phyloP scores from a whole-genome alignment of 495 filamentous ascomycete genomes.

The Penicillium arizonense region DNA sequence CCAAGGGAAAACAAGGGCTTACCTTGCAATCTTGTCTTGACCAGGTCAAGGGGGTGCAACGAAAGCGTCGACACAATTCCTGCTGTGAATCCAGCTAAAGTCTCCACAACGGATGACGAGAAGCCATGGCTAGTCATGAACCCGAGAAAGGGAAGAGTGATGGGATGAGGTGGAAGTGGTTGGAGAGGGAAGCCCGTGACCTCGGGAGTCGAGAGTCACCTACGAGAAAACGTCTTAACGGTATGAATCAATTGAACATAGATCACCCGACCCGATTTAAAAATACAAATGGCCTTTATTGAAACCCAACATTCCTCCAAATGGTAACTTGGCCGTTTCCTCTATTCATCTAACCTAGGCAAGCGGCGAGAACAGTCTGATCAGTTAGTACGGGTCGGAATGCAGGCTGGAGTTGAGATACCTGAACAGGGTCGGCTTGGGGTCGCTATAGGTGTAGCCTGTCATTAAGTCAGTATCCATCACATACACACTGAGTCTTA shows the following conservation, averaged over 20 bases:
- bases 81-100: conserved; percentile 84
- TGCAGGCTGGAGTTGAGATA: conserved; percentile 30
- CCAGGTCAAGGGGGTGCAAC: conserved; percentile 76
- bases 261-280: conserved; percentile 5
- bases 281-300: conserved; percentile 11
- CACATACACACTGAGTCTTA: neutral
- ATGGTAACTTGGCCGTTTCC: neutral
- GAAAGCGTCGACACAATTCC: conserved; percentile 78
- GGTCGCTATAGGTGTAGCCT: conserved; percentile 94
- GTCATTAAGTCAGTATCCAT: conserved; percentile 13
- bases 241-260: conserved; percentile 1
- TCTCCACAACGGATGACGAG: conserved; percentile 80
- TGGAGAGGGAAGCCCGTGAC: neutral
- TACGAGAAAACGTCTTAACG: too few relatives aligned
- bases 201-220: too few relatives aligned
- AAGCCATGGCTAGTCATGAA: conserved; percentile 54
- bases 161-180: neutral
- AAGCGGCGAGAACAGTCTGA: conserved; percentile 72
- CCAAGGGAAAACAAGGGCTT: neutral
- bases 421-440: conserved; percentile 90
- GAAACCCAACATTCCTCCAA: neutral
- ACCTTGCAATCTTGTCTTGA: conserved; percentile 96
- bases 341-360: conserved; percentile 35
- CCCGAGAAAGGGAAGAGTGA: conserved; percentile 6
- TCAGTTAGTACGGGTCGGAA: conserved; percentile 14